phyloP scores from a whole-genome alignment of 768 basidiomycete species.

The Grammothele lineata region DNA sequence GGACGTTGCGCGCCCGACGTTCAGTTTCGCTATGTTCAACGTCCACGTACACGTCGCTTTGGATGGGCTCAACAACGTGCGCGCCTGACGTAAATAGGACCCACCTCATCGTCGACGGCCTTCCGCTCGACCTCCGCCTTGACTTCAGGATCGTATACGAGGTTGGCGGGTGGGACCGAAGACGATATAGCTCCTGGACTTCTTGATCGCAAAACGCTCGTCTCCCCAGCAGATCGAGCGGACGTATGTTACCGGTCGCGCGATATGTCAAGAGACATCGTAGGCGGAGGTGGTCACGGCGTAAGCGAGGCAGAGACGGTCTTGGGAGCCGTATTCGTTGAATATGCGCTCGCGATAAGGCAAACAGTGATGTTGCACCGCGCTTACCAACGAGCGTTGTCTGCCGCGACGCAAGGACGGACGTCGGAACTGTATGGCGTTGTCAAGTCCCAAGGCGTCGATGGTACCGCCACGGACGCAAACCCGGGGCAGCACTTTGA shows the following conservation, averaged over 20 bases:
- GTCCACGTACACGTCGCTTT: slow-evolving; percentile 17
- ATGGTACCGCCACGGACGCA: too few relatives aligned
- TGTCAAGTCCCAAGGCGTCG: too few relatives aligned
- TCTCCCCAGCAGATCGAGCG: slow-evolving; percentile 29
- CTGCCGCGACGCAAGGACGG: too few relatives aligned
- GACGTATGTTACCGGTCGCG: slow-evolving; percentile 49
- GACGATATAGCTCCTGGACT: slow-evolving; percentile 56
- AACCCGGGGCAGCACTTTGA: too few relatives aligned
- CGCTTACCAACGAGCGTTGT: too few relatives aligned
- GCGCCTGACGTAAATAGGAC: slow-evolving; percentile 16
- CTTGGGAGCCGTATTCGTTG: slow-evolving; percentile 54
- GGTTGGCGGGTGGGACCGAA: slow-evolving; percentile 46
- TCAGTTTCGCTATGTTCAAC: slow-evolving; percentile 39
- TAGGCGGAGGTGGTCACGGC: slow-evolving; percentile 42
- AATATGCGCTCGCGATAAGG: slow-evolving; percentile 61
- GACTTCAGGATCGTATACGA: slow-evolving; percentile 56
- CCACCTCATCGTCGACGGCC: slow-evolving; percentile 8
- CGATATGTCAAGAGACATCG: slow-evolving; percentile 49
- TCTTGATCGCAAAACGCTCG: slow-evolving; percentile 40
- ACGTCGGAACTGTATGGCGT: too few relatives aligned
- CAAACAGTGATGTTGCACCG: too few relatives aligned
- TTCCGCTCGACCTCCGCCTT: slow-evolving; percentile 44
- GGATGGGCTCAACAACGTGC: slow-evolving; percentile 21
- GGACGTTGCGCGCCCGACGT: slow-evolving; percentile 51
- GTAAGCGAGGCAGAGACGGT: slow-evolving; percentile 50